Evolutionary conservation across 768 basidiomycete genomes (phyloP).

Genomic region (Lactarius vividus): DNA sequence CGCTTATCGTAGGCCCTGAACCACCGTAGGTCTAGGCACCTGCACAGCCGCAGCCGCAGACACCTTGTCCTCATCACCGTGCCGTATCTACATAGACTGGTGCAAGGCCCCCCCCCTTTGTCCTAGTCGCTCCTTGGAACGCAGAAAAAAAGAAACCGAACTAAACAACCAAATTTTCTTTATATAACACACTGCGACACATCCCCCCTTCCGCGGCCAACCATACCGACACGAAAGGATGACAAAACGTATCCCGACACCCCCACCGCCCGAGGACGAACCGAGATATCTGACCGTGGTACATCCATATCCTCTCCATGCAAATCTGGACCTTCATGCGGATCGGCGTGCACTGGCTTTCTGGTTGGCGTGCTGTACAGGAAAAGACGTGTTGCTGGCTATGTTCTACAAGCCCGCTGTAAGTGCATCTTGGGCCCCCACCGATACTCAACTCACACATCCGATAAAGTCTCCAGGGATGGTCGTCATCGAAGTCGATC

Average conservation of each 20-base stretch:
- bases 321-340: slow-evolving; percentile 40
- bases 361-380: slow-evolving; percentile 45
- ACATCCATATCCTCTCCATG: slow-evolving; percentile 42
- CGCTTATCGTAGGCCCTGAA: too few species aligned
- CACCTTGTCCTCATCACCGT: neutral
- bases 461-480: slow-evolving; percentile 40
- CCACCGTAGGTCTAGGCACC: neutral
- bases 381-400: slow-evolving; percentile 32
- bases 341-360: slow-evolving; percentile 40
- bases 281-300: slow-evolving; percentile 45
- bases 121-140: neutral
- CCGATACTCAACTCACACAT: neutral
- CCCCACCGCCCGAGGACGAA: slow-evolving; percentile 44
- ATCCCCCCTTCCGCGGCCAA: too few species aligned
- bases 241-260: slow-evolving; percentile 44
- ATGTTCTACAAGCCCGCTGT: slow-evolving; percentile 47
- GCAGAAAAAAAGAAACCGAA: too few species aligned
- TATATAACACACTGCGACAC: too few species aligned
- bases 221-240: slow-evolving; percentile 28
- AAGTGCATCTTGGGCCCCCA: slow-evolving; percentile 27
- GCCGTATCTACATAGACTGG: neutral
- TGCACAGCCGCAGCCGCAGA: neutral
- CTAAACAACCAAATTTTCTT: too few species aligned
- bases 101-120: neutral
- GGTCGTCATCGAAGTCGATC: slow-evolving; percentile 44